A percentile compares a stretch with the other conserved stretches of the same genome.
Evolutionary conservation across 2,329 filamentous ascomycete genomes (phyloP).

Genomic region (Shiraia bambusicola): DNA sequence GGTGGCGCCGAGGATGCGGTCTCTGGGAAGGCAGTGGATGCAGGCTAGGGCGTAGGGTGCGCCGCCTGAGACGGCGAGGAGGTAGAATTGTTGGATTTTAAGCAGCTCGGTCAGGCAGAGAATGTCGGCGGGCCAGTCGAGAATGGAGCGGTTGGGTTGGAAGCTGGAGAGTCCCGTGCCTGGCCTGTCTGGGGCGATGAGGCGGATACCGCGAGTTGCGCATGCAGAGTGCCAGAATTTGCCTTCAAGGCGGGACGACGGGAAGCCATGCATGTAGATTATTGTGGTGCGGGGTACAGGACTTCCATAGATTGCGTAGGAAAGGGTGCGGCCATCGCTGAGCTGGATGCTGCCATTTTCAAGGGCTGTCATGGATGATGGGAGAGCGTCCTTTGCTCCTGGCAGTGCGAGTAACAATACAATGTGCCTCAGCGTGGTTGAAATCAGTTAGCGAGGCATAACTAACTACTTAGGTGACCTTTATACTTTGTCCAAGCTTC

Average conservation of each 20-base stretch:
- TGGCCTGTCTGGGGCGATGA: slow-evolving; percentile 49
- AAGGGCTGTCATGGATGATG: slow-evolving; percentile 16
- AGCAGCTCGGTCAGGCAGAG: slow-evolving; percentile 45
- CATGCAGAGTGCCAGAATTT: slow-evolving; percentile 38
- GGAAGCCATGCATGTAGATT: slow-evolving; percentile 49
- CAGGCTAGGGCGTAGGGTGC: slow-evolving; percentile 53
- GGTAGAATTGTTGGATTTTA: slow-evolving; percentile 44
- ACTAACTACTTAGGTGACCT: too few relatives aligned
- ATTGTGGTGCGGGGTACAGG: slow-evolving; percentile 44
- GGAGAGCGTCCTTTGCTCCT: background rate
- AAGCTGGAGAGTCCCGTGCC: slow-evolving; percentile 48
- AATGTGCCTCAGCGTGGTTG: background rate
- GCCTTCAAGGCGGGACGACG: slow-evolving; percentile 48
- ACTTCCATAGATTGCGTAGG: slow-evolving; percentile 50
- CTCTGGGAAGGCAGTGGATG: slow-evolving; percentile 41
- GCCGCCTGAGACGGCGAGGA: slow-evolving; percentile 52
- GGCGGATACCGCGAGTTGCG: slow-evolving; percentile 38
- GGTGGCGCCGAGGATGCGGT: slow-evolving; percentile 25
- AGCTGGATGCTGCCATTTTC: slow-evolving; percentile 31
- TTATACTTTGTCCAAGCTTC: background rate
- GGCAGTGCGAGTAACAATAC: too few relatives aligned
- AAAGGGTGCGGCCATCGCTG: slow-evolving; percentile 44
- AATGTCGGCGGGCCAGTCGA: slow-evolving; percentile 49
- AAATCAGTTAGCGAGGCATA: background rate
- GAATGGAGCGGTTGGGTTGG: slow-evolving; percentile 41